A percentile compares a stretch with the other conserved stretches of the same genome.
These are phyloP conservation scores for Knoxdaviesia proteae DNA, from an alignment of 2,329 filamentous ascomycete species.

Conservation along the genomic window DNA sequence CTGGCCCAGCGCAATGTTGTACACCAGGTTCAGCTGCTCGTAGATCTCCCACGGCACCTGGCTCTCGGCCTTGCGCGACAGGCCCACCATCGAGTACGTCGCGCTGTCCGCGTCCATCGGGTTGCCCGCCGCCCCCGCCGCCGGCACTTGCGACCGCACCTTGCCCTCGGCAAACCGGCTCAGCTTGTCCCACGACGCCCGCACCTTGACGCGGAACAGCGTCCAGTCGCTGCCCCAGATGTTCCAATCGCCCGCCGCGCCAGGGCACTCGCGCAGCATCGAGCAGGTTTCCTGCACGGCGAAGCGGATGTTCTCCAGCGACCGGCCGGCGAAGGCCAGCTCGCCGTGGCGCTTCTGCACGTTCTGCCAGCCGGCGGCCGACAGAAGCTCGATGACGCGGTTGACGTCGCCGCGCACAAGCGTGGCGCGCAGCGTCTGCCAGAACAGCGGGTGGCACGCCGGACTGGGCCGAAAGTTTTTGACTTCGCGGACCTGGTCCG, in stretches of 20 bases:
- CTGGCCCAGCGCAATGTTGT: slow-evolving; percentile 61
- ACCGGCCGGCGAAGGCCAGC: slow-evolving; percentile 49
- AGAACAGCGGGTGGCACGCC: slow-evolving; percentile 58
- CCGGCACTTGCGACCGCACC: slow-evolving; percentile 5
- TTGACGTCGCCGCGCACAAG: slow-evolving; percentile 55
- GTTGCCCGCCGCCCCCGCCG: neutral
- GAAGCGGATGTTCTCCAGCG: slow-evolving; percentile 58
- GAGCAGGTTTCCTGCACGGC: slow-evolving; percentile 48
- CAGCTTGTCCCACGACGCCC: slow-evolving; percentile 47
- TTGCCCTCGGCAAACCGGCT: slow-evolving; percentile 59
- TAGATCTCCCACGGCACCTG: slow-evolving; percentile 81
- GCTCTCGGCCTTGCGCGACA: slow-evolving; percentile 61
- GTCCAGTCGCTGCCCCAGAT: slow-evolving; percentile 65
- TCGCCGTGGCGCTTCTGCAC: slow-evolving; percentile 48
- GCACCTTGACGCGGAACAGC: slow-evolving; percentile 57
- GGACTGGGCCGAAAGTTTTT: slow-evolving; percentile 47
- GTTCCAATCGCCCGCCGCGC: slow-evolving; percentile 55
- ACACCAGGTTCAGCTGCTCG: slow-evolving; percentile 61
- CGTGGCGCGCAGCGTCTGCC: slow-evolving; percentile 60
- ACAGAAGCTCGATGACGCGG: slow-evolving; percentile 46
- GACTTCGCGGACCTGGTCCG: slow-evolving; percentile 45
- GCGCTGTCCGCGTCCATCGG: slow-evolving; percentile 13
- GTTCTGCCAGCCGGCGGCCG: slow-evolving; percentile 57
- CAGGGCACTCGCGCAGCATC: slow-evolving; percentile 55
- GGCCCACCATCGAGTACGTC: slow-evolving; percentile 35